Base-by-base conservation (phyloP, 495 filamentous ascomycete genomes). In the Pyrenula aspistea region DNA sequence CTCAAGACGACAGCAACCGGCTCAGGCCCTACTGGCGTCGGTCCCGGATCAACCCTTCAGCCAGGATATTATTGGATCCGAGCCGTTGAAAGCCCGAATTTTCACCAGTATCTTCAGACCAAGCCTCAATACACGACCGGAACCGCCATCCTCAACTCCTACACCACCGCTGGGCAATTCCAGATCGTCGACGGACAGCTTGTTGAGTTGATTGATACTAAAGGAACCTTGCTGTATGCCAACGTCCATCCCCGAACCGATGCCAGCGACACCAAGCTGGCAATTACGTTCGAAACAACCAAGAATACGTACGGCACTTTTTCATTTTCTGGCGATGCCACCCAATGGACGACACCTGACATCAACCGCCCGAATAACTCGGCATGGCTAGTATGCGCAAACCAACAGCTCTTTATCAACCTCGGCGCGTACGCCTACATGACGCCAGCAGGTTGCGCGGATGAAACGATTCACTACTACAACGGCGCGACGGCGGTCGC, bases 41-140 rank as follows among this genome's bases (percentile, higher is more conserved):
- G 67, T 11, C 72, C 73, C 0, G 71, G 72, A 1, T 63, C 67
- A 10, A 77, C 71, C 0, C 69, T 83, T 1, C 68, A 75, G 57
- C 62, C 63, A 20, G 80, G 76, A 3, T 81, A 79, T 58, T 75
- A 73, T 70, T 85, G 80, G 80, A 77, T 84, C 62, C 79, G 81
- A 10, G 81, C 77, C 0, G 82, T 84, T 0, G 75, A 68, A 25
- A 55, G 72, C 1, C 82, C 82, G 22, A 82, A 84, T 65, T 84
- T 74, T 69, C 82, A 83, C 70, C 77, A 81, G 59, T 85, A 85
- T 65, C 69, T 84, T 22, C 80, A 85, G 68, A 77, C 79, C 10
- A 69, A 68, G 20, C 77, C 76, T 1, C 62, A 70, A 58, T 75
- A 77, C 63, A 58, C 68, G 0, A 61, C 73, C 2, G 74, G 77